Conservation (phyloP, 495 filamentous ascomycete genomes). For the Hypoxylon trugodes region DNA sequence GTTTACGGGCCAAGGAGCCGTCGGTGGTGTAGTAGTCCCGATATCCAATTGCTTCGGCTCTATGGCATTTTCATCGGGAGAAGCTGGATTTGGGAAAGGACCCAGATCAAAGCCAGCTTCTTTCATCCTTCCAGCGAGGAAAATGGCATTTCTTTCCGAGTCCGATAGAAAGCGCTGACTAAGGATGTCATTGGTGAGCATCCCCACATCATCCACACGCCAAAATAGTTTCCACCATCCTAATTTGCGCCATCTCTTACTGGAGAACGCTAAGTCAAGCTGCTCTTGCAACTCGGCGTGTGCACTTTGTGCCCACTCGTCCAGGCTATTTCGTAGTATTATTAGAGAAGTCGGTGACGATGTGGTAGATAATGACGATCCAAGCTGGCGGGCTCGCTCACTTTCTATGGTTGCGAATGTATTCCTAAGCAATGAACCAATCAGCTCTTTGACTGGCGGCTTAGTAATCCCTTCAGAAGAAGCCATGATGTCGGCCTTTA, state of each 20-base stretch:
- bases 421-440: conserved; percentile 70
- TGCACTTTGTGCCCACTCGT: conserved; percentile 76
- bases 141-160: conserved; percentile 79
- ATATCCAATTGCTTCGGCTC: conserved; percentile 1
- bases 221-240: conserved; percentile 96
- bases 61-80: not conserved
- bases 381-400: conserved; percentile 55
- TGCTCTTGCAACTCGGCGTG: conserved; percentile 84
- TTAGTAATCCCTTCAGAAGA: conserved; percentile 59
- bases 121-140: conserved; percentile 79
- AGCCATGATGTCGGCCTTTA: conserved; percentile 60
- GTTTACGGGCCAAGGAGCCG: conserved; percentile 51
- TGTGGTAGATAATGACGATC: conserved; percentile 35
- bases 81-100: conserved; percentile 43
- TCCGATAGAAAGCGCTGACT: conserved; percentile 73
- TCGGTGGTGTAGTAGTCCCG: conserved; percentile 15
- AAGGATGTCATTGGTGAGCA: conserved; percentile 80
- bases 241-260: conserved; percentile 74
- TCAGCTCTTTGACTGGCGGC: conserved; percentile 67
- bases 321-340: conserved; percentile 64
- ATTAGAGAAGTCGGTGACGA: conserved; percentile 54
- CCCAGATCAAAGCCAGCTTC: conserved; percentile 64
- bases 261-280: conserved; percentile 76
- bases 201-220: conserved; percentile 88
- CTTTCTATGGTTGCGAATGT: conserved; percentile 62